Base-by-base conservation (phyloP, 371 early-diverging fungal species). In the Saksenaea oblongispora region DNA sequence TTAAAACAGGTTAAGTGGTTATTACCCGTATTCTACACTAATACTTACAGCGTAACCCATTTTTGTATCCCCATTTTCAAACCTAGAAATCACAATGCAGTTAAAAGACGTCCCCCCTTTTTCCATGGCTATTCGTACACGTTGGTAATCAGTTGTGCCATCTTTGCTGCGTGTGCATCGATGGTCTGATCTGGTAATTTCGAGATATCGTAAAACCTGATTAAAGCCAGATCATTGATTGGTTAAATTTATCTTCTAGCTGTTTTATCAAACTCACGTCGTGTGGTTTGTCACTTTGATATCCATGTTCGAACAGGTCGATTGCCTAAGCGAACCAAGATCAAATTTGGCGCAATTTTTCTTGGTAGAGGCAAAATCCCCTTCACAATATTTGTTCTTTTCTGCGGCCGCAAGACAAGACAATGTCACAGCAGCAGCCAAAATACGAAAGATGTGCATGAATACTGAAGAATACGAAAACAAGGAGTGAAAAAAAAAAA, bases 141-240 rank as follows among this genome's bases (percentile, higher is more conserved):
- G 57, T 80, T 80, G 35, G 80, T 80, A 28, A 80, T 80, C 35
- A 80, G 41, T 51, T 75, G 67, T 5, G 80, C 80, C 80, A 77
- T 80, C 54, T 66, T 80, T 3, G 47, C 54, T 15, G 77, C 67
- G 37, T 67, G 64, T 18, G 59, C 36, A 61, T 71, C 64, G n/a
- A 80, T 80, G 3, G 44, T 47, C 51, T 77, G 65, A 24, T 63
- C 58, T 36, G 80, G 80, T 22, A 77, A 41, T 2, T 69, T 54
- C 13, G 66, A 62, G 15, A 77, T 70, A 63, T 73, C 71, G 54
- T 80, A 80, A 59, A 80, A 79, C 2, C 79, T 79, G 62, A 5
- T 41, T n/a, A 17, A 22, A 17, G 18, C 9, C 13, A 5, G 22
- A 5, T 7, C 51, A 36, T 15, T 31, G 10, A 22, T 37, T 17